These are phyloP conservation scores for Artemisia annua DNA, from an alignment of 129 eudicot genomes.

Conservation along the genomic window DNA sequence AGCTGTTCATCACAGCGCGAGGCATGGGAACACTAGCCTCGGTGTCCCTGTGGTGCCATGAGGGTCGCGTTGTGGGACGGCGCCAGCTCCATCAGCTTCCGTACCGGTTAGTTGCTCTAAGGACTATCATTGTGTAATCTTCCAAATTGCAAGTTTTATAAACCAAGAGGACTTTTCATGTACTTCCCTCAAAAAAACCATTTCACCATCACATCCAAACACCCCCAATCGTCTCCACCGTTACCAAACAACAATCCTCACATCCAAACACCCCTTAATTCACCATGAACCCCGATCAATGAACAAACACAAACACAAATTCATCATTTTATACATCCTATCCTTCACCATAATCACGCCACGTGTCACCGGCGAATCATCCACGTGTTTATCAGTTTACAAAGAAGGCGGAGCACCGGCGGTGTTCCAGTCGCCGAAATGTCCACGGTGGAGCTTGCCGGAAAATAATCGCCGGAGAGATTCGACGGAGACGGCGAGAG, in stretches of 20 bases:
- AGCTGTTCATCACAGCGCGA: too few species aligned
- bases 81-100: too few species aligned
- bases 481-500: conserved; percentile 11
- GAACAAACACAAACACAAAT: neutral
- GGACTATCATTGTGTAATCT: too few species aligned
- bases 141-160: too few species aligned
- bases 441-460: conserved; percentile 85
- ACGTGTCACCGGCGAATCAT: conserved; percentile 58
- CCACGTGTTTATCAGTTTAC: conserved; percentile 71
- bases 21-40: too few species aligned
- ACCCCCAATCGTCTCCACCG: neutral
- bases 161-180: too few species aligned
- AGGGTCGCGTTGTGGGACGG: too few species aligned
- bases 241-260: neutral
- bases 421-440: conserved; percentile 87
- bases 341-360: conserved; percentile 35
- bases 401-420: conserved; percentile 97
- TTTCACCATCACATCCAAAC: neutral
- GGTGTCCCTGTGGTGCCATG: too few species aligned
- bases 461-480: conserved; percentile 25
- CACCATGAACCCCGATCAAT: neutral
- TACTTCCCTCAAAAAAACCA: too few species aligned
- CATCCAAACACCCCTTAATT: neutral
- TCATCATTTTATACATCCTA: conserved; percentile 24
- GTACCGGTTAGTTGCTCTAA: too few species aligned